A percentile compares a stretch with the other conserved stretches of the same genome.
Conservation (phyloP, 2,329 filamentous ascomycete genomes). For the Trichoderma sp. region DNA sequence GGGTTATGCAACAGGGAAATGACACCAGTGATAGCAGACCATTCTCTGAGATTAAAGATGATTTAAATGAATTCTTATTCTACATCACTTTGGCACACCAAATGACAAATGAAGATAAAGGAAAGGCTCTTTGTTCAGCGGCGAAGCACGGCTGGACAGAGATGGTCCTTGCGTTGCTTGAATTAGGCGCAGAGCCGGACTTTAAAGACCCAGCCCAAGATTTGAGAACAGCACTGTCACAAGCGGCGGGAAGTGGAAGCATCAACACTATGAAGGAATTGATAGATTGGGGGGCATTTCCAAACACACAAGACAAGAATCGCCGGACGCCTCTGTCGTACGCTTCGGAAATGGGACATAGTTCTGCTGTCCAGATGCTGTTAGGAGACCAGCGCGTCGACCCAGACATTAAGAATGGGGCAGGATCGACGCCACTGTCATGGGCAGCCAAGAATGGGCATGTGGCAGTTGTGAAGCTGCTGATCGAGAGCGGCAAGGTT, state of each 20-base stretch:
- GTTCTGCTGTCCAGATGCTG: fast-evolving
- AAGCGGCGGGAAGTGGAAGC: background rate
- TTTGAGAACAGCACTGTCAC: background rate
- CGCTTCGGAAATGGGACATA: background rate
- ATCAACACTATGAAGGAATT: background rate
- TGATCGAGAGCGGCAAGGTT: background rate
- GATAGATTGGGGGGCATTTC: background rate
- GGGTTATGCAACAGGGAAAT: fast-evolving
- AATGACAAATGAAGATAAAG: background rate
- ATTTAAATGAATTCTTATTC: background rate
- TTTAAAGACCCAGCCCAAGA: background rate
- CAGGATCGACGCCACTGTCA: fast-evolving
- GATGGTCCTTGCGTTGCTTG: background rate
- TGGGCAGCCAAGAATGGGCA: background rate
- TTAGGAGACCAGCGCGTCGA: background rate
- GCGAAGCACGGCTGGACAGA: background rate
- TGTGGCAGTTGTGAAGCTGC: background rate
- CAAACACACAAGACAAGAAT: fast-evolving
- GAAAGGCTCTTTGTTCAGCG: background rate
- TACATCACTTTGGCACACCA: fast-evolving
- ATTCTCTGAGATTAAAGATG: background rate
- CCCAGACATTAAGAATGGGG: fast-evolving
- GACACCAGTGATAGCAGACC: background rate
- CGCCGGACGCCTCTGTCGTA: background rate
- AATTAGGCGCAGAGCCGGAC: background rate